Evolutionary conservation across 495 filamentous ascomycete genomes (phyloP), one percentile per base, ranked within the genome.

Genomic region (Aspergillus taichungensis): DNA sequence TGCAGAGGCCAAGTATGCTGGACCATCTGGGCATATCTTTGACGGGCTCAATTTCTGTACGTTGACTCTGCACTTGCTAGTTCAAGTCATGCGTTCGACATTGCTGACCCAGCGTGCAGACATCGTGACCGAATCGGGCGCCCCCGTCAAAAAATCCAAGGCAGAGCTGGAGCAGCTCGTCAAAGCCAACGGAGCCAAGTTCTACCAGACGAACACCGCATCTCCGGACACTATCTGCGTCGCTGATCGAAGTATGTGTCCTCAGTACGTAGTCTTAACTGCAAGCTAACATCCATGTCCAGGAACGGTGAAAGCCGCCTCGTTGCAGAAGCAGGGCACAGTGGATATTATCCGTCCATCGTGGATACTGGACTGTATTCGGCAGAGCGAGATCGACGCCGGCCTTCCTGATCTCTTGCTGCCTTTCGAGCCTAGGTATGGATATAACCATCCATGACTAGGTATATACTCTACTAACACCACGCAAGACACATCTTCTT

Each of bases 321-420:
- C 85, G 8, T 52, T 95, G 11, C 82, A 84, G 34, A 94, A 88
- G 52, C 68, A 66, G 6, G 82, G 78, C 12, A 69, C 79, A 2
- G 63, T 71, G 14, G 80, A 87, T 49, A 82, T 97, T 45, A 71
- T 96, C 33, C 76, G 79, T 13, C 85, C 90, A 5, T 75, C 73
- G 10, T 99, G 92, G 92, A 64, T 96, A 8, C 71, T 90, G 30
- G 88, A 96, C 59, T 92, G 85, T 51, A 73, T 88, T 43, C 71
- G 67, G 51, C 83, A 87, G 52, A 70, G 63, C 13, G 73, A 87
- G 40, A 67, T 71, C 9, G 87, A 92, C 55, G 66, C 66, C 9
- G 71, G 73, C 6, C 62, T 75, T 18, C 58, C 72, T 0, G 75
- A 73, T 30, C 67, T 80, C 24, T 60, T 87, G 18, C 63, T 90